phyloP scores from a whole-genome alignment of 306 rosid genomes.

The Benincasa hispida region DNA sequence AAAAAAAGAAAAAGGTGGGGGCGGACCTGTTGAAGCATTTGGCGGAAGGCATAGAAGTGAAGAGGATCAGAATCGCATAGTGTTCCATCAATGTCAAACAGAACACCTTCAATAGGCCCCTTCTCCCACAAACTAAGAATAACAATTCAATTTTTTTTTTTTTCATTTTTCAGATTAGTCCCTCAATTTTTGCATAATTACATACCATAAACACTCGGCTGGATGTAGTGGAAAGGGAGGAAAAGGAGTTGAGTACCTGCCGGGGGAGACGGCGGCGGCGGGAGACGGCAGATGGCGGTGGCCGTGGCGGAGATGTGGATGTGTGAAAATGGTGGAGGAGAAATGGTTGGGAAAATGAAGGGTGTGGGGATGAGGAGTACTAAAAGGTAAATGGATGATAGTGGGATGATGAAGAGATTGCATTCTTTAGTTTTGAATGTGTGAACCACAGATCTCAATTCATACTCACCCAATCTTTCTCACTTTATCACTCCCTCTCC shows the following conservation, averaged over 20 bases:
- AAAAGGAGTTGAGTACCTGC: background rate
- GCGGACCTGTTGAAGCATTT: conserved; percentile 30
- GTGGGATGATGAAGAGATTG: background rate
- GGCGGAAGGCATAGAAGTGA: conserved; percentile 24
- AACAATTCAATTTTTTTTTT: background rate
- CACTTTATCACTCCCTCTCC: background rate
- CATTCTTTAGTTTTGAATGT: background rate
- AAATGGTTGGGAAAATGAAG: background rate
- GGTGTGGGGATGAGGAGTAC: background rate
- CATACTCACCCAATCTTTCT: background rate
- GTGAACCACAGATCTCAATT: background rate
- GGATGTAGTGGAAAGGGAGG: background rate
- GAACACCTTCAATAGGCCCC: conserved; percentile 29
- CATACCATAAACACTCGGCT: too few relatives aligned
- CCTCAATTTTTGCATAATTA: too few relatives aligned
- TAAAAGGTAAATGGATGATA: background rate
- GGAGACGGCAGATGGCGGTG: background rate
- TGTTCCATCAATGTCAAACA: conserved; percentile 41
- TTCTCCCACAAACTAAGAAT: background rate
- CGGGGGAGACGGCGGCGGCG: background rate
- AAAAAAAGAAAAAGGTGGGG: too few relatives aligned
- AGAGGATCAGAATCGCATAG: conserved; percentile 35
- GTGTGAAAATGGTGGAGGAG: background rate
- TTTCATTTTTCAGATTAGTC: too few relatives aligned
- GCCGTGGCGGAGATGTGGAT: background rate